A percentile compares a stretch with the other conserved stretches of the same genome.
Conservation (phyloP, 495 filamentous ascomycete species). For the Penicillium paradoxum region DNA sequence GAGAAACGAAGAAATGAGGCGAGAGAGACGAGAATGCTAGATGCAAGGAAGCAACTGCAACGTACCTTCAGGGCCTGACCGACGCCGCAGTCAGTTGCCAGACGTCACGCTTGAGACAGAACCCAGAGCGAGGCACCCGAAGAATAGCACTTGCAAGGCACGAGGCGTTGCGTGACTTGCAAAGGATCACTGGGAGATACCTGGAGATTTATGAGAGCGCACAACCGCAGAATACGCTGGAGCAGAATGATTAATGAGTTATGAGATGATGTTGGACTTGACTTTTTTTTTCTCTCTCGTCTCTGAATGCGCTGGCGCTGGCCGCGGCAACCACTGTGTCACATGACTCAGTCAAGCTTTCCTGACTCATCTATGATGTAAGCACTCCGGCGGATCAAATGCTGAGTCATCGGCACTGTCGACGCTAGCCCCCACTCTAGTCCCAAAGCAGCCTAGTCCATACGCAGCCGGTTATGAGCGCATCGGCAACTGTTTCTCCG, state of each 20-base stretch:
- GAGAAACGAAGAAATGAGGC: conserved; percentile 10
- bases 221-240: neutral
- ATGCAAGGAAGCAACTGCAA: conserved; percentile 39
- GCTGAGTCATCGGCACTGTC: neutral
- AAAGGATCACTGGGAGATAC: neutral
- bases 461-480: conserved; percentile 12
- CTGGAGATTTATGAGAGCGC: no score
- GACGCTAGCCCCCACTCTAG: conserved; percentile 24
- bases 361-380: neutral
- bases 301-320: neutral
- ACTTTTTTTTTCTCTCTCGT: neutral
- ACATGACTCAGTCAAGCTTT: conserved; percentile 6
- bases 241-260: neutral
- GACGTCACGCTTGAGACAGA: conserved; percentile 37
- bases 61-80: conserved; percentile 57
- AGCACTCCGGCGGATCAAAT: neutral
- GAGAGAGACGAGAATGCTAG: conserved; percentile 30
- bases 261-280: neutral
- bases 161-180: neutral
- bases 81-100: conserved; percentile 36
- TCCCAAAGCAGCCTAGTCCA: conserved; percentile 13
- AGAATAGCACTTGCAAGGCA: neutral
- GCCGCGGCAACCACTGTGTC: neutral
- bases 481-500: conserved; percentile 27
- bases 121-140: conserved; percentile 12